phyloP scores from a whole-genome alignment of 1,284 basidiomycete genomes.

The Trichosporon coremiiforme region DNA sequence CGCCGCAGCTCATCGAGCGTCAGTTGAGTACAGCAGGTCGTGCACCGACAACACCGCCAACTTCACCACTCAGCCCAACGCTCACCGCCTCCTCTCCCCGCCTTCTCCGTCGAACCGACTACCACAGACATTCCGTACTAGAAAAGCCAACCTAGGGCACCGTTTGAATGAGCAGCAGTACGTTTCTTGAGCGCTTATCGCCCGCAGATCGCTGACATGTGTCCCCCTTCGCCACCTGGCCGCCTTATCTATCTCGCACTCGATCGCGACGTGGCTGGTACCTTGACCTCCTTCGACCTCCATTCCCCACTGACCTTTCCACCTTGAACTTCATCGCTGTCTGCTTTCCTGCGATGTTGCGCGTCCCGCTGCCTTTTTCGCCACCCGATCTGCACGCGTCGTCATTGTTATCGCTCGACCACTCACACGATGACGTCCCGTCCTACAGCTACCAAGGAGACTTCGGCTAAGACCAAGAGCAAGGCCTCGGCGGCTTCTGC shows the following conservation, averaged over 20 bases:
- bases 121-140: background rate
- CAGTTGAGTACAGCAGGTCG: slow-evolving; percentile 4
- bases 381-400: slow-evolving; percentile 11
- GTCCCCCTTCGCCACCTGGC: slow-evolving; percentile 2
- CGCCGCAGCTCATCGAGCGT: slow-evolving; percentile 3
- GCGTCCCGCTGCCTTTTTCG: background rate
- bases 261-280: slow-evolving; percentile 5
- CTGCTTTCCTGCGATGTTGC: background rate
- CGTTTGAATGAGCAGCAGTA: slow-evolving; percentile 28
- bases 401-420: slow-evolving; percentile 20
- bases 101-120: background rate
- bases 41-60: slow-evolving; percentile 3
- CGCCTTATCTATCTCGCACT: slow-evolving; percentile 6
- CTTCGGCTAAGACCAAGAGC: slow-evolving; percentile 54
- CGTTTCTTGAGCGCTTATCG: slow-evolving; percentile 11
- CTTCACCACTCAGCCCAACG: slow-evolving; percentile 10
- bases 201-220: slow-evolving; percentile 3
- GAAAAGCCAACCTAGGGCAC: slow-evolving; percentile 18
- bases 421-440: slow-evolving; percentile 20
- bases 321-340: background rate
- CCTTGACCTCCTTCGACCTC: background rate
- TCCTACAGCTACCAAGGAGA: slow-evolving; percentile 51
- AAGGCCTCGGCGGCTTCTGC: slow-evolving; percentile 39
- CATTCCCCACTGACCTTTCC: background rate
- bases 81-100: background rate